Percentiles rank a stretch among this genome's conserved stretches.
Conservation (phyloP, 768 basidiomycete genomes). For the Clathrus columnatus region DNA sequence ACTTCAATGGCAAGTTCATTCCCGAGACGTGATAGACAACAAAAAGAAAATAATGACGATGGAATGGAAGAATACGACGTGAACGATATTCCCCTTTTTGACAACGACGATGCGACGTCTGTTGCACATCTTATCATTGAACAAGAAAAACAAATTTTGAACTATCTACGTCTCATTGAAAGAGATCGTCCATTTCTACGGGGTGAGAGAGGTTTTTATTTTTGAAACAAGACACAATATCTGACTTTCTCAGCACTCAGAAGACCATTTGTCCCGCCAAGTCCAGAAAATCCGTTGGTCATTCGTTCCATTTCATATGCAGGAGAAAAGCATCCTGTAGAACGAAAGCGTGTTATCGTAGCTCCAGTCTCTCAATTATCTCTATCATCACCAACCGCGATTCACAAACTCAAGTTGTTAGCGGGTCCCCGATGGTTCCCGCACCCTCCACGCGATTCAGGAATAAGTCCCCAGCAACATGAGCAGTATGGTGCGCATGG, state of each 20-base stretch:
- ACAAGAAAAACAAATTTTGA: slow-evolving; percentile 63
- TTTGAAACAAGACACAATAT: slow-evolving; percentile 1
- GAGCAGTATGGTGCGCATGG: slow-evolving; percentile 54
- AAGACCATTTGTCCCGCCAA: slow-evolving; percentile 69
- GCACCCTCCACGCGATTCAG: slow-evolving; percentile 61
- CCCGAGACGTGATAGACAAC: not conserved
- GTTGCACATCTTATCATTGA: slow-evolving; percentile 65
- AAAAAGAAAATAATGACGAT: not conserved
- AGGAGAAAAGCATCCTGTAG: slow-evolving; percentile 67
- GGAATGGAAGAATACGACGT: slow-evolving; percentile 16
- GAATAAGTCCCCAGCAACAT: slow-evolving; percentile 32
- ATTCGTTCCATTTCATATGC: slow-evolving; percentile 71
- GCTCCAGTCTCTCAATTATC: slow-evolving; percentile 70
- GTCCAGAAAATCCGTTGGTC: slow-evolving; percentile 46
- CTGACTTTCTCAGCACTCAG: slow-evolving; percentile 51
- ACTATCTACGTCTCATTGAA: slow-evolving; percentile 80
- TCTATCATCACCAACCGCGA: slow-evolving; percentile 48
- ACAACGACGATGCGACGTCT: slow-evolving; percentile 56
- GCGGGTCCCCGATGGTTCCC: slow-evolving; percentile 85
- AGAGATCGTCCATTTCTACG: slow-evolving; percentile 83
- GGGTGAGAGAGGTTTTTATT: slow-evolving; percentile 36
- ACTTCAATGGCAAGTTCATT: not conserved
- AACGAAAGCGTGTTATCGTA: slow-evolving; percentile 62
- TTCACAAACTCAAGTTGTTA: slow-evolving; percentile 81
- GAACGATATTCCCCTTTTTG: slow-evolving; percentile 17